Base-by-base conservation (phyloP, 164 flowering plant species). In the Dillenia turbinata region DNA sequence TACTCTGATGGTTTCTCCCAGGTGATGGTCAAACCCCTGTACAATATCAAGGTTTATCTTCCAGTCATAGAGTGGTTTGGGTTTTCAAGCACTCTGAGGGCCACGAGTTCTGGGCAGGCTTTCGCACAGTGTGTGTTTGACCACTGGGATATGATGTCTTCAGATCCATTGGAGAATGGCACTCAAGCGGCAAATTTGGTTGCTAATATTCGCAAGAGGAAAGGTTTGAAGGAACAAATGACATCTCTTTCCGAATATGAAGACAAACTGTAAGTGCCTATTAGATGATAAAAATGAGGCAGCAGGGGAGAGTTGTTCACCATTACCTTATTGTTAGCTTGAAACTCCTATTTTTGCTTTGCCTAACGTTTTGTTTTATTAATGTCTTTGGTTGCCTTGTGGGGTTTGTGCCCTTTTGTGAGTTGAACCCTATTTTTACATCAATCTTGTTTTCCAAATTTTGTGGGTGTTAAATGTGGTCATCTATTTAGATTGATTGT, bases 41-140 rank as follows among this genome's bases (percentile, higher is more conserved):
- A 79, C 73, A 79, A 74, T 67, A 82, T 82, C 69, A 79, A 82
- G 71, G 83, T 82, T 0, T 82, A 82, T 60, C 77, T 83, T 1
- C 84, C 87, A 8, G 87, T 83, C 55, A 49, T 78, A 5, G 83
- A 80, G 64, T 83, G 84, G 0, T 83, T 78, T 58, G 84, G 83
- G 11, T 83, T 83, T 73, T 80, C 83, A 0, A 16, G 74, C 40
- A 57, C 68, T 0, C 53, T 80, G 51, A 71, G 84, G 58, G 87
- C 87, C 40, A 77, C 79, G 24, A 83, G 84, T 8, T 83, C 87
- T 0, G 87, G 87, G 1, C 87, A 83, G 68, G 84, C 87, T 0
- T 83, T 83, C 71, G 83, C 87, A 3, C 85, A 83, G 52, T 71
- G 80, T 49, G 87, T 83, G 54, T 81, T 83, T 63, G 87, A 83